Conservation (phyloP, 495 filamentous ascomycete species). For the Xylaria venustula region DNA sequence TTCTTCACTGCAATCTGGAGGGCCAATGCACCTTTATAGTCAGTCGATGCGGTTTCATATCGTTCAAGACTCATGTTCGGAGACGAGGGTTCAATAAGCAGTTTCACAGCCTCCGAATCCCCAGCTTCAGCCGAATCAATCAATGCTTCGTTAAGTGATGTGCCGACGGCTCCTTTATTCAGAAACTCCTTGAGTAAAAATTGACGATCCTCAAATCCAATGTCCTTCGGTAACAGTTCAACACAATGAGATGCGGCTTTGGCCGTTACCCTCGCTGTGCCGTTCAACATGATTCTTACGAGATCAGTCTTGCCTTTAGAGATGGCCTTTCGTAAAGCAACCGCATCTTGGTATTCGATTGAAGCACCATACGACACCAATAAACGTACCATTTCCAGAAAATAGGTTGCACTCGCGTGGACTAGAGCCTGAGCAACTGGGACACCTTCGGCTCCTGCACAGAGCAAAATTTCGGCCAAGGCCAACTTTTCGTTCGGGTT, state of each 20-base stretch:
- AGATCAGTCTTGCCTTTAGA: conserved; percentile 36
- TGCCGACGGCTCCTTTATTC: conserved; percentile 40
- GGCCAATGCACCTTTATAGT: conserved; percentile 42
- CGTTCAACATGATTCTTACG: conserved; percentile 38
- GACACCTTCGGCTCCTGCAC: conserved; percentile 44
- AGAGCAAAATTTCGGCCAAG: conserved; percentile 44
- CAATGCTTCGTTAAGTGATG: conserved; percentile 36
- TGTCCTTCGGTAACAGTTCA: conserved; percentile 38
- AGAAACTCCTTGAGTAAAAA: conserved; percentile 38
- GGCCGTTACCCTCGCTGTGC: conserved; percentile 33
- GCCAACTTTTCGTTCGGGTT: conserved; percentile 42
- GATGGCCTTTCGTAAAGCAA: conserved; percentile 34
- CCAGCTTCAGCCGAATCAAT: conserved; percentile 39
- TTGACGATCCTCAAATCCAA: conserved; percentile 40
- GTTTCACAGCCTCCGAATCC: conserved; percentile 37
- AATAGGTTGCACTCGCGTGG: conserved; percentile 36
- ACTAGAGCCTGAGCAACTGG: conserved; percentile 36
- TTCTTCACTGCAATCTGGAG: conserved; percentile 39
- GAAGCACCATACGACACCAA: conserved; percentile 45
- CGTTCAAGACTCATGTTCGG: conserved; percentile 33
- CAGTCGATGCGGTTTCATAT: conserved; percentile 45
- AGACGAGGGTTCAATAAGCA: conserved; percentile 43
- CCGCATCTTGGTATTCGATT: conserved; percentile 43
- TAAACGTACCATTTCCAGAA: conserved; percentile 46
- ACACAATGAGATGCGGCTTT: conserved; percentile 44